Conservation (phyloP, 805 yeast genomes). For the Cyberlindnera maritima region DNA sequence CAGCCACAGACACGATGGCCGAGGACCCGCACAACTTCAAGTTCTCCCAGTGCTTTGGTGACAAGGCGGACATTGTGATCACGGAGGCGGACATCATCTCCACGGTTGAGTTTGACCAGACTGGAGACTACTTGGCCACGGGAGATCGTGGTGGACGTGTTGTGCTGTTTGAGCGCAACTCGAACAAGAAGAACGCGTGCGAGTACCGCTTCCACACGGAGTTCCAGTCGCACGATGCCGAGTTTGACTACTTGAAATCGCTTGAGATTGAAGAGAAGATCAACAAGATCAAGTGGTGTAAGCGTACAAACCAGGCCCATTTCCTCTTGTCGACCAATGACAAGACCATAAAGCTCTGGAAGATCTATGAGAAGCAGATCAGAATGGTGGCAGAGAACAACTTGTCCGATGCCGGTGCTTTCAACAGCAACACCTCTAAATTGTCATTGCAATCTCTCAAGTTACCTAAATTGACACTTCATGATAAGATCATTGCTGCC, state of each 20-base stretch:
- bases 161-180: constrained; percentile 89
- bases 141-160: constrained; percentile 99
- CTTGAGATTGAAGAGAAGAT: constrained; percentile 97
- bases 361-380: constrained; percentile 85
- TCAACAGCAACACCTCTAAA: constrained; percentile 8
- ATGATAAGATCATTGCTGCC: constrained; percentile 93
- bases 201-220: constrained; percentile 96
- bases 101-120: constrained; percentile 92
- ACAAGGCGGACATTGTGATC: constrained; percentile 94
- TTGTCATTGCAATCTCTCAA: constrained; percentile 48
- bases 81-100: constrained; percentile 97
- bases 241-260: constrained; percentile 93
- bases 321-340: constrained; percentile 90
- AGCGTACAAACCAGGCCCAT: constrained; percentile 84
- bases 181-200: constrained; percentile 65
- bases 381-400: constrained; percentile 92
- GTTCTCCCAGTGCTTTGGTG: constrained; percentile 98
- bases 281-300: constrained; percentile 96
- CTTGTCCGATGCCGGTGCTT: constrained; percentile 44
- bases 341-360: constrained; percentile 98
- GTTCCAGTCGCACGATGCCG: constrained; percentile 98
- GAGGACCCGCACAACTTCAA: constrained; percentile 45
- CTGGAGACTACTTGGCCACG: constrained; percentile 94
- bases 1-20: constrained; percentile 21
- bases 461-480: constrained; percentile 86